Percentiles rank a stretch among this genome's conserved stretches.
Conservation (phyloP, 495 filamentous ascomycete species). For the Chlorociboria aeruginascens region DNA sequence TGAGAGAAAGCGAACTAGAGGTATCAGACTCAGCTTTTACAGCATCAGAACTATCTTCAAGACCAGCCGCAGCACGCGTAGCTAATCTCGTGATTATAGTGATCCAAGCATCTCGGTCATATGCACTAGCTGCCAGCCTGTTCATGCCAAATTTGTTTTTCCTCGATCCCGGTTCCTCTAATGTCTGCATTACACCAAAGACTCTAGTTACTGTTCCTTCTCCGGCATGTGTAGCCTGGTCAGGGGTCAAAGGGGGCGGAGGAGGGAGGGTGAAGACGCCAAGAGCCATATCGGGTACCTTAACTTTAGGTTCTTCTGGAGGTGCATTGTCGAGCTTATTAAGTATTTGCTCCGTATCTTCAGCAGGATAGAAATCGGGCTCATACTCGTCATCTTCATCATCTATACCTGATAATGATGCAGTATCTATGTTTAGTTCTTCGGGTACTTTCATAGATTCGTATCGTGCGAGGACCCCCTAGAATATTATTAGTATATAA, state of each 20-base stretch:
- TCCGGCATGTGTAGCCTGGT: constrained; percentile 55
- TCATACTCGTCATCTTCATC: constrained; percentile 88
- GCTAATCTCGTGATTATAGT: constrained; percentile 77
- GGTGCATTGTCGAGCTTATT: constrained; percentile 58
- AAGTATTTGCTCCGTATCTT: constrained; percentile 58
- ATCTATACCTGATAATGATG: constrained; percentile 37
- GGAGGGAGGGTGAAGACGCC: constrained; percentile 67
- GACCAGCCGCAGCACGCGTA: constrained; percentile 59
- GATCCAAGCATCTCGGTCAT: constrained; percentile 85
- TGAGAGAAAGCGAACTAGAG: constrained; percentile 27
- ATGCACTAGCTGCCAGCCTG: constrained; percentile 70
- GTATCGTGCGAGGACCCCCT: constrained; percentile 11
- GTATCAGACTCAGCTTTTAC: constrained; percentile 37
- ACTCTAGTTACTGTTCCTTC: constrained; percentile 60
- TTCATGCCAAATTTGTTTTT: constrained; percentile 59
- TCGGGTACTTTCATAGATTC: constrained; percentile 25
- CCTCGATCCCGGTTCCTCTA: constrained; percentile 42
- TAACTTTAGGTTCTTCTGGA: constrained; percentile 31
- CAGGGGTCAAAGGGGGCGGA: constrained; percentile 57
- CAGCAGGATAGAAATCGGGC: constrained; percentile 63
- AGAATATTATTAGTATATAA: constrained; percentile 21
- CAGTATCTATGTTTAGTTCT: constrained; percentile 33
- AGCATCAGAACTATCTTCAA: constrained; percentile 37
- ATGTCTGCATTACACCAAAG: constrained; percentile 59
- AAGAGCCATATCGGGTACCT: constrained; percentile 29